Conservation (phyloP, 371 early-diverging fungal genomes). For the Mucor ambiguus region DNA sequence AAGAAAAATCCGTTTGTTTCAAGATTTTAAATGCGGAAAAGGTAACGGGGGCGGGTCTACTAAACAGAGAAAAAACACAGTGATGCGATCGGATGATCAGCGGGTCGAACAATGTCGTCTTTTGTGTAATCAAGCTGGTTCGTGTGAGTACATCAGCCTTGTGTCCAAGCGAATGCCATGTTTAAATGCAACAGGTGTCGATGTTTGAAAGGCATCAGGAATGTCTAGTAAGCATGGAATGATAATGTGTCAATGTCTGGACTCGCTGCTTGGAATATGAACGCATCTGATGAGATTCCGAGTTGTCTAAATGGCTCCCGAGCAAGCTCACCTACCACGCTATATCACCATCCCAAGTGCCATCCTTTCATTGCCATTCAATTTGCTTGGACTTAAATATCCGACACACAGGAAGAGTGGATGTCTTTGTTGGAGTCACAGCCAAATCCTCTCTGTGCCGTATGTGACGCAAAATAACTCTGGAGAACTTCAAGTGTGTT, state of each 20-base stretch:
- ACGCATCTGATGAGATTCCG: not conserved
- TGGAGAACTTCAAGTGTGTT: not conserved
- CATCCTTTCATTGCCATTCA: not conserved
- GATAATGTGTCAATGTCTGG: no score
- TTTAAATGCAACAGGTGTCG: not conserved
- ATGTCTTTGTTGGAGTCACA: not conserved
- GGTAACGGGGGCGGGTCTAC: not conserved
- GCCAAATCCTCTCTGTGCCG: not conserved
- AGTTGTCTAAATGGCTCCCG: not conserved
- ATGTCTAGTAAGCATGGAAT: no score
- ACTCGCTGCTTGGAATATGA: no score
- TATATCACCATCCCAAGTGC: not conserved
- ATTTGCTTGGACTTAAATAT: slow-evolving; percentile 1
- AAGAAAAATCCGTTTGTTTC: not conserved
- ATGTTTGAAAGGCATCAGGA: no score
- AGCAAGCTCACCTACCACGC: not conserved
- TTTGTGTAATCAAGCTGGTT: not conserved
- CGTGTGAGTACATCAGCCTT: not conserved
- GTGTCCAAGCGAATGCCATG: not conserved
- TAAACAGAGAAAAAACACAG: not conserved
- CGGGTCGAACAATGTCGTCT: not conserved
- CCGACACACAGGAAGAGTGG: not conserved
- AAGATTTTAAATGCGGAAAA: not conserved
- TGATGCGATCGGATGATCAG: not conserved
- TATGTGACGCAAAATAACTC: slow-evolving; percentile 1